These are phyloP conservation scores for Sporothrix dimorphospora DNA, from an alignment of 2,329 filamentous ascomycete genomes.

Conservation along the genomic window DNA sequence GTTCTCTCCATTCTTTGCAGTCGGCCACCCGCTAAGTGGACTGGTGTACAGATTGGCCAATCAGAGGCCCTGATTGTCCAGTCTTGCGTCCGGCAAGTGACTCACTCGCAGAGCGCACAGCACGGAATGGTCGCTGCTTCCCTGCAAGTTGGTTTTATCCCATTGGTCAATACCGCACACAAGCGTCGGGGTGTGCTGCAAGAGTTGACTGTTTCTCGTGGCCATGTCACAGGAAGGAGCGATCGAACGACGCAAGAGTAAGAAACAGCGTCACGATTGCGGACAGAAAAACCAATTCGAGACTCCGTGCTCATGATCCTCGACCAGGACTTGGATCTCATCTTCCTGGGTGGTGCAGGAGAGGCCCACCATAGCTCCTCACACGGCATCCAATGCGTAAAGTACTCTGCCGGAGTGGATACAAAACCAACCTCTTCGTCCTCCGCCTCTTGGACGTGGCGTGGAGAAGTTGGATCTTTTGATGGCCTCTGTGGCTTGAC, in stretches of 20 bases:
- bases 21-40: neutral
- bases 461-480: neutral
- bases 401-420: too few species aligned
- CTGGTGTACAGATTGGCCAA: constrained; percentile 1
- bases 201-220: neutral
- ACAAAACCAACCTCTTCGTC: neutral
- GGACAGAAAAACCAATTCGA: neutral
- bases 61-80: neutral
- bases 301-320: constrained; percentile 7
- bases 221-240: constrained; percentile 11
- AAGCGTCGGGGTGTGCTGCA: neutral
- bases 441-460: neutral
- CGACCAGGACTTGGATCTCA: constrained; percentile 5
- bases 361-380: constrained; percentile 10
- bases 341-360: neutral
- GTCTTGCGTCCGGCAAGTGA: constrained; percentile 22
- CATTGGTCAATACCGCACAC: constrained; percentile 5
- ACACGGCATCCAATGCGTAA: too few species aligned
- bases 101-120: constrained; percentile 20
- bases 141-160: constrained; percentile 14
- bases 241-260: constrained; percentile 17
- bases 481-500: constrained; percentile 7
- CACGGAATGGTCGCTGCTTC: constrained; percentile 13
- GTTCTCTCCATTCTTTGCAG: neutral
- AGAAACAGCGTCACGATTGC: neutral